phyloP scores from a whole-genome alignment of 164 flowering plant genomes.

The Piper betle region DNA sequence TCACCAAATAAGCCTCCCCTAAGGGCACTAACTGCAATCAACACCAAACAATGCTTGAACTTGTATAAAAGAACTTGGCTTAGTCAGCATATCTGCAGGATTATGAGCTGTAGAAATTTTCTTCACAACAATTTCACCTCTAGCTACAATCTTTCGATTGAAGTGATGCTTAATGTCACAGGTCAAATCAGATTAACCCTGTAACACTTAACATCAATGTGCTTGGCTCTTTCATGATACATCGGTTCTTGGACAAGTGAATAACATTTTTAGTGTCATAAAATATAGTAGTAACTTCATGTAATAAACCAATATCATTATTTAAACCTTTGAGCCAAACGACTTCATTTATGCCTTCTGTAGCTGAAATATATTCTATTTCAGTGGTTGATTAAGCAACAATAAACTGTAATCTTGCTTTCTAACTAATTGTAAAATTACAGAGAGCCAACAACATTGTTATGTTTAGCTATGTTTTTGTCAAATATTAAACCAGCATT shows the following conservation, averaged over 20 bases:
- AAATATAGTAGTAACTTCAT: background rate
- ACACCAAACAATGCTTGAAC: no score
- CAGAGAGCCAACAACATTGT: background rate
- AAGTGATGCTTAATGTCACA: background rate
- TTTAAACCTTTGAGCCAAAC: background rate
- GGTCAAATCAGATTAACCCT: no score
- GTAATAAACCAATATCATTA: no score
- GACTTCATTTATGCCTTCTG: background rate
- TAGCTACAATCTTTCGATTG: background rate
- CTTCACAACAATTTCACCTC: background rate
- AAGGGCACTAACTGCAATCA: no score
- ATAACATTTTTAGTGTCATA: background rate
- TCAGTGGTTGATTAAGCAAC: no score
- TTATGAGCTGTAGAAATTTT: no score
- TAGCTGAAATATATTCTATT: no score
- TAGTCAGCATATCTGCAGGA: no score
- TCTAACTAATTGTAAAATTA: no score
- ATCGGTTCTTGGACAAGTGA: background rate
- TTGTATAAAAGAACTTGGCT: no score
- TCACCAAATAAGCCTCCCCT: no score
- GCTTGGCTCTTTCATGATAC: background rate
- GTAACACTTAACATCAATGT: background rate
- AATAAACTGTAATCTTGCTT: background rate
- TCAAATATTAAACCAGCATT: background rate
- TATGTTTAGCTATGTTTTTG: background rate